Base-by-base conservation (phyloP, 2,329 filamentous ascomycete species). In the Trichoderma breve region DNA sequence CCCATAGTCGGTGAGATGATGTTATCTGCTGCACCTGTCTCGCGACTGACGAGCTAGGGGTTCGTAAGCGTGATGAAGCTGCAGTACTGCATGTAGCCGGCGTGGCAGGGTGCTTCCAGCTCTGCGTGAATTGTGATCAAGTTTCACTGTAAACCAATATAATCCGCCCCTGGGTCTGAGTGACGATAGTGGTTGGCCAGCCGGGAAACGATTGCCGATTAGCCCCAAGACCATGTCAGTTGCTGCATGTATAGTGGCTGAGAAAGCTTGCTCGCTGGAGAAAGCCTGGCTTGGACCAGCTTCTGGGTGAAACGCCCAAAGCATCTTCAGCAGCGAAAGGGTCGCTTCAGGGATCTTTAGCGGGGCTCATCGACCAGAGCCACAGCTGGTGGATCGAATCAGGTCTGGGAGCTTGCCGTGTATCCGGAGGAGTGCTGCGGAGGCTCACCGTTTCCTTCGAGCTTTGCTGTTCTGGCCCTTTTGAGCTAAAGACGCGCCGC, bases 191-290 rank as follows among this genome's bases (percentile, higher is more conserved):
- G 61, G 69, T 71, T 71, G 61, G 51, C 69, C 30, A 60, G 67
- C 53, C 69, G 69, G 70, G 24, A 72, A 28, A 58, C 24, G 39
- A 67, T 43, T 72, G 70, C 70, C 70, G 70, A 63, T 60, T 72
- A 72, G 70, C 70, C 55, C 64, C 61, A 57, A 47, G 69, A n/a
- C 69, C 60, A 39, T 61, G 61, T 47, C 18, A 9, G 36, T 47
- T n/a, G 51, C 60, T 71, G 69, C 61, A 71, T 57, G 32, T 26
- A 64, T 60, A 61, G 69, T 53, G 69, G 60, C 61, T 71, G 58
- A 43, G 58, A 63, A 64, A 43, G 60, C 68, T 64, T 71, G 68
- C 30, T 32, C 14, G 21, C 30, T 63, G 55, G n/a, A 62, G 55
- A 61, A 53, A 26, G 47, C 47, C 57, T 60, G 68, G 68, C 32